Conservation (phyloP, 2,329 filamentous ascomycete species). For the Fusarium udum region DNA sequence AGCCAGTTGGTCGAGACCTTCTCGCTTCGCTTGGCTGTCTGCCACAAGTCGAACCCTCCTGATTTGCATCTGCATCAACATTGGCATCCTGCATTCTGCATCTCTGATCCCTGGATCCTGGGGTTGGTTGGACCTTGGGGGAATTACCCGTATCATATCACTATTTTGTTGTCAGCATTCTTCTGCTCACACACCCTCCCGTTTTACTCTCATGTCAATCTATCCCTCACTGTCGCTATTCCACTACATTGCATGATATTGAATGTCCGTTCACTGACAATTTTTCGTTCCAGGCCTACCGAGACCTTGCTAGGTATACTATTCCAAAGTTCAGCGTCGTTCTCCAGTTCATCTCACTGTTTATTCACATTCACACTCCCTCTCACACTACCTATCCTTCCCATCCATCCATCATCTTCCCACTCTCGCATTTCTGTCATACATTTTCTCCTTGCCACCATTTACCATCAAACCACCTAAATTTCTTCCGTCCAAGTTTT, state of each 20-base stretch:
- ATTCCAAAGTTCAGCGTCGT: constrained; percentile 8
- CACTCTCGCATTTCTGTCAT: background rate
- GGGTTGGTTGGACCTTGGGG: background rate
- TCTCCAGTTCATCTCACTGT: background rate
- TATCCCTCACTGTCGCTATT: background rate
- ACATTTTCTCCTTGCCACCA: background rate
- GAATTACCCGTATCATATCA: background rate
- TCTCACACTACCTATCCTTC: background rate
- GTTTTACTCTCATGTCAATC: background rate
- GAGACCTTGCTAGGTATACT: constrained; percentile 49
- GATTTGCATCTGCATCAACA: constrained; percentile 25
- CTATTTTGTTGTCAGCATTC: background rate
- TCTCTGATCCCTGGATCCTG: constrained; percentile 8
- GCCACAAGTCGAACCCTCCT: constrained; percentile 17
- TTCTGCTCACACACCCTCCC: constrained; percentile 2
- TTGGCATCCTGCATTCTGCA: constrained; percentile 30
- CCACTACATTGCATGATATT: background rate
- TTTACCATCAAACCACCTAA: background rate
- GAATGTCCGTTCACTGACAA: constrained; percentile 34
- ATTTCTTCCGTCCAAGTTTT: background rate
- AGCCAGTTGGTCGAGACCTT: constrained; percentile 34
- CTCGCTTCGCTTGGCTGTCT: constrained; percentile 12
- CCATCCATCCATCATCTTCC: background rate
- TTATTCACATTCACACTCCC: background rate
- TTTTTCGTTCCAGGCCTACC: constrained; percentile 49